These are phyloP conservation scores for Cynanchum wilfordii DNA, from an alignment of 257 asterid species.

Conservation along the genomic window DNA sequence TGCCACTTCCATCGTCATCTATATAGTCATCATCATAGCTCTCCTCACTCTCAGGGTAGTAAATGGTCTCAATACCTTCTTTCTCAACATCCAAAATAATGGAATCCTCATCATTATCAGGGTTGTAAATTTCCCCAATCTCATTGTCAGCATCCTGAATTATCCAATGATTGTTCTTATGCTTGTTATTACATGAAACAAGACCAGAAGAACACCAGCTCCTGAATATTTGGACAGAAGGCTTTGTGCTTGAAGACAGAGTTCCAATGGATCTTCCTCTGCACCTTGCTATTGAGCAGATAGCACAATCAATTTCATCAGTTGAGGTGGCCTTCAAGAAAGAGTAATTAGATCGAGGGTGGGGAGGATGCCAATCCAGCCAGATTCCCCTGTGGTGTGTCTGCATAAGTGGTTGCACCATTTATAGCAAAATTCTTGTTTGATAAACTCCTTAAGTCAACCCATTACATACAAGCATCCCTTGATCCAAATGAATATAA, in stretches of 20 bases:
- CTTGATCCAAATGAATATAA: constrained; percentile 62
- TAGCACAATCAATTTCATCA: not conserved
- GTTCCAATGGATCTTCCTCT: not conserved
- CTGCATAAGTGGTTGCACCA: constrained; percentile 6
- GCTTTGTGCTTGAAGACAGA: not conserved
- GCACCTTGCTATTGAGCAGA: constrained; percentile 3
- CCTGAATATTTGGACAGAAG: not conserved
- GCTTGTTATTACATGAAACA: not conserved
- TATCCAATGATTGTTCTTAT: not conserved
- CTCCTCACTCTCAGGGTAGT: not conserved
- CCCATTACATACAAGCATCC: constrained; percentile 63
- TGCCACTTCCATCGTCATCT: constrained; percentile 22
- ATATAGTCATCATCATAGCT: not conserved
- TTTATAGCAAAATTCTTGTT: constrained; percentile 7
- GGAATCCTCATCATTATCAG: not conserved
- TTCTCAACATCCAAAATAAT: not conserved
- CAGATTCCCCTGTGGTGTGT: not conserved
- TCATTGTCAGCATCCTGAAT: not conserved
- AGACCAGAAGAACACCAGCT: not conserved
- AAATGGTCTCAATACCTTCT: not conserved
- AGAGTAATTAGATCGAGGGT: not conserved
- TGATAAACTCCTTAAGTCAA: constrained; percentile 74
- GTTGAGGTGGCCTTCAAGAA: not conserved
- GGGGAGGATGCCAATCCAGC: not conserved
- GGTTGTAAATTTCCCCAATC: not conserved